A percentile compares a stretch with the other conserved stretches of the same genome.
Conservation (phyloP, 495 filamentous ascomycete genomes). For the Cryomyces minteri region DNA sequence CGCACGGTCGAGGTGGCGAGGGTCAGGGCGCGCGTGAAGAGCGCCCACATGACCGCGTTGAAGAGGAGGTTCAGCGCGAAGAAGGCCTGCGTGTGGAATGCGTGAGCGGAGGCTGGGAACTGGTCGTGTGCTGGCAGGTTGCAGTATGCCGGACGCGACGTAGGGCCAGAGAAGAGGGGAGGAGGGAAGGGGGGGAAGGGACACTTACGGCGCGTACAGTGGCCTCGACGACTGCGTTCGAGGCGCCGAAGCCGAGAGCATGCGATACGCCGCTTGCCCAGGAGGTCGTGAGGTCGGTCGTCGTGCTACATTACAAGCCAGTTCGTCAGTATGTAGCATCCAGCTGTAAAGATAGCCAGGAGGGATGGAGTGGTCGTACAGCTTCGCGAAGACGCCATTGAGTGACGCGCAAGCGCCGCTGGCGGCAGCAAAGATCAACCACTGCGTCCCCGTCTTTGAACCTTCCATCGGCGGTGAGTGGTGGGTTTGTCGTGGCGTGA, state of each 20-base stretch:
- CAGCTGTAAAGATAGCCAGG: background rate
- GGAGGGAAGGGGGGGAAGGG: background rate
- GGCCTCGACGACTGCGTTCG: constrained; percentile 39
- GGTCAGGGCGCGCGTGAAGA: constrained; percentile 72
- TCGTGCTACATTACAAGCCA: constrained; percentile 39
- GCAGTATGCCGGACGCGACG: background rate
- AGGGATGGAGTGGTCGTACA: constrained; percentile 34
- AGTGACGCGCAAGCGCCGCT: constrained; percentile 82
- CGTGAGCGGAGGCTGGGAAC: too few relatives aligned
- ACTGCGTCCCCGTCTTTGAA: constrained; percentile 15
- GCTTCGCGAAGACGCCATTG: constrained; percentile 91
- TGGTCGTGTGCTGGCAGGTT: background rate
- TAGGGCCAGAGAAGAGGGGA: background rate
- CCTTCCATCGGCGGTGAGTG: too few relatives aligned
- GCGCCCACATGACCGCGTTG: constrained; percentile 89
- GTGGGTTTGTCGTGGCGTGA: too few relatives aligned
- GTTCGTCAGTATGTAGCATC: background rate
- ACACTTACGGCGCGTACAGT: constrained; percentile 48
- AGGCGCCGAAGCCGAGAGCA: constrained; percentile 34
- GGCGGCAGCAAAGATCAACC: constrained; percentile 67
- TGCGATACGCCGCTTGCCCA: constrained; percentile 46
- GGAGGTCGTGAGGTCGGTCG: constrained; percentile 58
- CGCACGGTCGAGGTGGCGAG: constrained; percentile 70
- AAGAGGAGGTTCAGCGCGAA: constrained; percentile 78
- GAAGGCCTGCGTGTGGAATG: constrained; percentile 39